Evolutionary conservation across 1,284 basidiomycete genomes (phyloP), one percentile per base, ranked within the genome.

Genomic region (Ganoderma lucidum): DNA sequence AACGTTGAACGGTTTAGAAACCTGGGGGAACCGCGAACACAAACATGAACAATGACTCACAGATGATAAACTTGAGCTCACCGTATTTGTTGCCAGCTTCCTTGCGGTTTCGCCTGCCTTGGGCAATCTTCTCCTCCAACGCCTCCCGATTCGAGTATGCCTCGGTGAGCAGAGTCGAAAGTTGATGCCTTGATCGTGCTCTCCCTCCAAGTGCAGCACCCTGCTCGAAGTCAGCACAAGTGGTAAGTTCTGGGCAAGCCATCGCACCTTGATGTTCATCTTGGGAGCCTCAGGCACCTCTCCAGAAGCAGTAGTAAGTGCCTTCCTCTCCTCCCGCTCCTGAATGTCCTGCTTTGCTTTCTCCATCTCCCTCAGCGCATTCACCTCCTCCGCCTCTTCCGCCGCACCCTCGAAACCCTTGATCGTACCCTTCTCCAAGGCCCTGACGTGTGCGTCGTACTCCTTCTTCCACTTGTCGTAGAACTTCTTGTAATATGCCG

Each of bases 1-100:
- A 12, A 14, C 4, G 39, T 41, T 9, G n/a, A 60, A 15, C 1
- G 30, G 28, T 15, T 23, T 37, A 56, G 48, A 41, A 28, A 44
- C 30, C 58, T 64, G 9, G 23, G 23, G 23, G 23, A 23, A 23
- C 23, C 19, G 4, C 15, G 39, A 51, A 32, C 23, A 63, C 28
- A 28, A 19, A n/a, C 17, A 19, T 70, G 41, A 70, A 64, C 64
- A 64, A 30, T 2, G n/a, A 17, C 17, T 19, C 39, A 28, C 1
- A 10, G 35, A 23, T 28, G 2, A 58, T 23, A 3, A 15, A 28
- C 8, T 35, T 1, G 17, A 15, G 71, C 86, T 70, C 71, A 91
- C 93, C 93, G 73, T 95, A 95, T 83, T 94, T 95, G 79, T 93
- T 94, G 9, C 93, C 93, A 0, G 93, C 93, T 77, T 95, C 93